These are phyloP conservation scores for Pleoardoris graminearum DNA, from an alignment of 2,329 filamentous ascomycete species.

Conservation along the genomic window DNA sequence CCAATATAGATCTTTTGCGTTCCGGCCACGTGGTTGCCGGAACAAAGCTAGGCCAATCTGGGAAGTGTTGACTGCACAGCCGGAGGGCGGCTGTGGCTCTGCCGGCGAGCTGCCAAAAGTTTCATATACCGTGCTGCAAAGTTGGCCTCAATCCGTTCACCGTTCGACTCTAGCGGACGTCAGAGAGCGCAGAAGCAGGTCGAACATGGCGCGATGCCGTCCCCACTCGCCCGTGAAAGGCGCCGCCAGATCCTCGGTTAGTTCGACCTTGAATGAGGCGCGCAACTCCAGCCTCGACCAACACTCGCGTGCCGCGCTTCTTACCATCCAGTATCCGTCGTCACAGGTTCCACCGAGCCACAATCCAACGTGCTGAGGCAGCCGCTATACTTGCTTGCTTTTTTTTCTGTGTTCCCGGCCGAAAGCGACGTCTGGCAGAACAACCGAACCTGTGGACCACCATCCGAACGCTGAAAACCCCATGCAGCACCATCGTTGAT, in stretches of 20 bases:
- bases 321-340: conserved; percentile 22
- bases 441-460: conserved; percentile 26
- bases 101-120: not conserved
- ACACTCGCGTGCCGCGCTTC: conserved; percentile 25
- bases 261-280: conserved; percentile 26
- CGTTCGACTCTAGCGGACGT: conserved; percentile 4
- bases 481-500: conserved; percentile 41
- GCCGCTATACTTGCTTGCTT: conserved; percentile 23
- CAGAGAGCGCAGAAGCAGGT: not conserved
- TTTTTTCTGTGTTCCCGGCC: conserved; percentile 22
- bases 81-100: conserved; percentile 20
- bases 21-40: conserved; percentile 37
- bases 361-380: conserved; percentile 34
- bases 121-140: not conserved
- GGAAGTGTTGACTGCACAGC: conserved; percentile 18
- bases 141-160: conserved; percentile 13
- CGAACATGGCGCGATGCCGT: not conserved
- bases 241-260: conserved; percentile 25
- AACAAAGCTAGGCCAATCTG: conserved; percentile 23
- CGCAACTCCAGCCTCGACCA: conserved; percentile 17
- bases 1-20: conserved; percentile 29
- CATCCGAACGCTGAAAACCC: conserved; percentile 32
- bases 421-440: conserved; percentile 29
- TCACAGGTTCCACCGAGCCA: conserved; percentile 26
- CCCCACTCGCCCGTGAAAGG: conserved; percentile 15